Evolutionary conservation across 305 asterid genomes (phyloP).

Genomic region (Salvia sclarea): DNA sequence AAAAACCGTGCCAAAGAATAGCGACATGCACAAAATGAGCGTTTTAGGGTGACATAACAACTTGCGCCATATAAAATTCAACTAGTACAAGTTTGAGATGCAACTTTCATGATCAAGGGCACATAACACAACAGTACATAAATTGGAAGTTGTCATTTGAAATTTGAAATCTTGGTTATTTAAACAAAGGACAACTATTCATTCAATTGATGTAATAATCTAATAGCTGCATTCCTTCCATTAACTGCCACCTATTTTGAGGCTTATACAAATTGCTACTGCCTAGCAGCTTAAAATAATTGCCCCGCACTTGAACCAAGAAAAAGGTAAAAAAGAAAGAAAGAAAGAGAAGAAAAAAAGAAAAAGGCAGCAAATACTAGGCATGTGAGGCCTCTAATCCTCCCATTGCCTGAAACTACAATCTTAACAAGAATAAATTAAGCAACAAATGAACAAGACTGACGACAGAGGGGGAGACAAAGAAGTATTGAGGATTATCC

Average conservation of each 20-base stretch:
- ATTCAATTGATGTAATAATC: slow-evolving; percentile 38
- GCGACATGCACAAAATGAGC: no score
- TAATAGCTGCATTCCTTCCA: slow-evolving; percentile 50
- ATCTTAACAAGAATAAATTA: slow-evolving; percentile 40
- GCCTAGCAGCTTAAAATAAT: slow-evolving; percentile 49
- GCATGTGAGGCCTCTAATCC: slow-evolving; percentile 41
- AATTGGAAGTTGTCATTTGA: slow-evolving; percentile 13
- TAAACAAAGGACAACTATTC: slow-evolving; percentile 38
- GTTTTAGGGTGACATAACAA: no score
- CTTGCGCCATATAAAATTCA: not conserved
- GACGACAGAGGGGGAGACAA: slow-evolving; percentile 1
- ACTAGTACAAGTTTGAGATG: not conserved
- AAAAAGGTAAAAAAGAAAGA: slow-evolving; percentile 30
- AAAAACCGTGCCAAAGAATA: not conserved
- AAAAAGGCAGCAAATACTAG: slow-evolving; percentile 47
- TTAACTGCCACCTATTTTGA: slow-evolving; percentile 44
- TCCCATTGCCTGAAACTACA: slow-evolving; percentile 48
- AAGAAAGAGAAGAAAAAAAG: slow-evolving; percentile 40
- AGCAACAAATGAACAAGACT: slow-evolving; percentile 25
- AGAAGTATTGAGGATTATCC: slow-evolving; percentile 36
- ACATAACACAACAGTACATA: slow-evolving; percentile 9
- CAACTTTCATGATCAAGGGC: not conserved
- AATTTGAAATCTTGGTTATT: slow-evolving; percentile 34
- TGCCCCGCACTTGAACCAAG: slow-evolving; percentile 42
- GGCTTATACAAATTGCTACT: slow-evolving; percentile 53